A percentile compares a stretch with the other conserved stretches of the same genome.
phyloP scores from a whole-genome alignment of 306 rosid species.

The Inga oerstediana region DNA sequence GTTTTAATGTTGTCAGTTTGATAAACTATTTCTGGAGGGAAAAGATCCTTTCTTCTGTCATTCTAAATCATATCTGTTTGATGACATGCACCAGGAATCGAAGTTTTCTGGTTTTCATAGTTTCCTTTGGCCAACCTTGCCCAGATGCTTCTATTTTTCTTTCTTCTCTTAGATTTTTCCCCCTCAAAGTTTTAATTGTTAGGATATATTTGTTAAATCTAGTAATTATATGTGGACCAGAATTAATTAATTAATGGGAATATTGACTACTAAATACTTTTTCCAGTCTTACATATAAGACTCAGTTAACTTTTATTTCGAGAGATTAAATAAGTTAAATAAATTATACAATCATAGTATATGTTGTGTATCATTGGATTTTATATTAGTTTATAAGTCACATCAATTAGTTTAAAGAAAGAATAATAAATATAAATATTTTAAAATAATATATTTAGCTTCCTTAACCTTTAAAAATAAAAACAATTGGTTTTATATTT shows the following conservation, averaged over 20 bases:
- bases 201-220: not conserved
- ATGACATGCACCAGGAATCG: not conserved
- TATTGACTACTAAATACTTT: not conserved
- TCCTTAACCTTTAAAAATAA: too few relatives aligned
- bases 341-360: too few relatives aligned
- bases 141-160: not conserved
- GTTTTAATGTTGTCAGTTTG: not conserved
- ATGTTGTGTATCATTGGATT: too few relatives aligned
- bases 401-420: too few relatives aligned
- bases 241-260: not conserved
- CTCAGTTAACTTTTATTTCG: too few relatives aligned
- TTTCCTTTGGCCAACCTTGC: not conserved
- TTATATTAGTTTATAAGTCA: too few relatives aligned
- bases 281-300: too few relatives aligned
- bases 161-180: not conserved
- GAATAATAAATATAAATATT: too few relatives aligned
- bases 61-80: not conserved
- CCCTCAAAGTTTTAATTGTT: not conserved
- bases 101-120: not conserved
- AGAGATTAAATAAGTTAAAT: too few relatives aligned
- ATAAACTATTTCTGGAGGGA: not conserved
- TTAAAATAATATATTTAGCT: too few relatives aligned
- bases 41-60: not conserved
- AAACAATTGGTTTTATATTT: too few relatives aligned
- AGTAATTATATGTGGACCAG: not conserved